phyloP scores from a whole-genome alignment of 148 eudicot genomes.

The Arctostaphylos glauca region DNA sequence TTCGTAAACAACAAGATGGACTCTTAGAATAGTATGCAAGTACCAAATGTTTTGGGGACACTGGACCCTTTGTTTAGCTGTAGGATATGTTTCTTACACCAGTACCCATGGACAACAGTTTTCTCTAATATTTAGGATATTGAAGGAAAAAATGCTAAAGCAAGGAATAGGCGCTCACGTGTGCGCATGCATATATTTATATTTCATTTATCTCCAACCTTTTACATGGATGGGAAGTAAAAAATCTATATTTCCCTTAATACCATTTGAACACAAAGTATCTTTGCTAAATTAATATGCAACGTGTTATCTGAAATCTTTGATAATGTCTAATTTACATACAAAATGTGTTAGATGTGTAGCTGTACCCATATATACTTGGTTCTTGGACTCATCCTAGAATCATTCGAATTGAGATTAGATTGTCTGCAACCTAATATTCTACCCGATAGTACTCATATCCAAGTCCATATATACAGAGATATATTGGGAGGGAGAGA shows the following conservation, averaged over 20 bases:
- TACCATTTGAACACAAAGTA: too few species aligned
- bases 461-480: neutral
- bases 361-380: neutral
- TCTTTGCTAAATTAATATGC: neutral
- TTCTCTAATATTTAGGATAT: too few species aligned
- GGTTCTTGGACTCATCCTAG: neutral
- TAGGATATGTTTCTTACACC: too few species aligned
- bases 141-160: too few species aligned
- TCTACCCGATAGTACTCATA: neutral
- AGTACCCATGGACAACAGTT: too few species aligned
- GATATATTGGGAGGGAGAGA: neutral
- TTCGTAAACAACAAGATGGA: too few species aligned
- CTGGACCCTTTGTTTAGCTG: too few species aligned
- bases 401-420: neutral
- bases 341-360: neutral
- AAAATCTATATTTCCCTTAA: neutral
- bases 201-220: neutral
- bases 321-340: neutral
- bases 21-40: too few species aligned
- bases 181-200: too few species aligned
- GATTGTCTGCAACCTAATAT: neutral
- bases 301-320: neutral
- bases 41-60: too few species aligned
- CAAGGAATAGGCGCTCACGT: too few species aligned
- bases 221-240: neutral